Conservation (phyloP, 2,329 filamentous ascomycete species). For the Allantophomopsis lycopodina region DNA sequence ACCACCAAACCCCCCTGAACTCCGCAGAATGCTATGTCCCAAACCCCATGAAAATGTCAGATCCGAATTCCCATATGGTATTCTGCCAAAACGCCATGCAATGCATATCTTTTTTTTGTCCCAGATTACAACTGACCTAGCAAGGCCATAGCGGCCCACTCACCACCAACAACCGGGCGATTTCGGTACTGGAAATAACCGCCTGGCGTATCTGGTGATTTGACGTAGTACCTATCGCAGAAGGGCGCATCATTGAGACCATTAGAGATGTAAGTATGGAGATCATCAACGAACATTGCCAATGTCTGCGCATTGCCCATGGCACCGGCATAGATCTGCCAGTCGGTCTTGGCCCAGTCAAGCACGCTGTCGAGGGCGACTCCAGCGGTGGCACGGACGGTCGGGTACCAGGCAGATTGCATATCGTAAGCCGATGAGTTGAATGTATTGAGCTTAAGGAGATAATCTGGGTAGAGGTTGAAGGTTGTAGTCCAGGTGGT, state of each 20-base stretch:
- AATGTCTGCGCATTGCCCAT: background rate
- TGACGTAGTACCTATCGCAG: slow-evolving; percentile 2
- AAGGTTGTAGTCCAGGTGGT: slow-evolving; percentile 23
- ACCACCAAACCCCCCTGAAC: no score
- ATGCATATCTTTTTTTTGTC: no score
- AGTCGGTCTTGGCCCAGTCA: slow-evolving; percentile 27
- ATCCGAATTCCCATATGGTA: no score
- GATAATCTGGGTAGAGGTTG: slow-evolving; percentile 25
- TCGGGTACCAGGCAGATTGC: slow-evolving; percentile 21
- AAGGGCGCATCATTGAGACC: slow-evolving; percentile 5
- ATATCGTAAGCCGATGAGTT: slow-evolving; percentile 19
- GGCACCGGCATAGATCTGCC: slow-evolving; percentile 23
- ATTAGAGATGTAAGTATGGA: slow-evolving; percentile 3
- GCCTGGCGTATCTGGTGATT: background rate
- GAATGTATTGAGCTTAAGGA: slow-evolving; percentile 24
- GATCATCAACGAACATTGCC: slow-evolving; percentile 5
- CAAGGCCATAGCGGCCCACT: background rate
- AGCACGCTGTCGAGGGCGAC: slow-evolving; percentile 24
- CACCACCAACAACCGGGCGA: background rate
- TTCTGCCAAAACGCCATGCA: no score
- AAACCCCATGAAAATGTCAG: no score
- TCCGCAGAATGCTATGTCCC: no score
- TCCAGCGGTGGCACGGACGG: slow-evolving; percentile 20
- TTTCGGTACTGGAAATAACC: background rate
- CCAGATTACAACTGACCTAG: background rate